Base-by-base conservation (phyloP, 2,329 filamentous ascomycete genomes). In the Grosmannia huntii region DNA sequence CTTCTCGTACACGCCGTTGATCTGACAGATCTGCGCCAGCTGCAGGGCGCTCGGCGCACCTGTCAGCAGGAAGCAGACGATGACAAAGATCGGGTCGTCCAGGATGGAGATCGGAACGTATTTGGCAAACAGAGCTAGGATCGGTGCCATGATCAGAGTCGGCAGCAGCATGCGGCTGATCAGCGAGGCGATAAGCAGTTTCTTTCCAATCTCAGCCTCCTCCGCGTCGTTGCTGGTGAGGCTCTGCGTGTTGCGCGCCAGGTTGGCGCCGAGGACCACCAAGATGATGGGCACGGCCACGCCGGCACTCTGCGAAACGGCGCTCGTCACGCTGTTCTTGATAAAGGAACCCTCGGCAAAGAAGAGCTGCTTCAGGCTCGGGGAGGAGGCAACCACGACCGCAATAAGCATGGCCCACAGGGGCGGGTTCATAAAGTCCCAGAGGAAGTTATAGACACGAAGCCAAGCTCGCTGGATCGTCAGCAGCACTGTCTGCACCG, bases 381-480 rank as follows among this genome's bases (percentile, higher is more conserved):
- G 94, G 6, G 96, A 82, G 0, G 90, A 95, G 3, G 94, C 94
- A 6, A 99, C 88, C 55, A 96, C 73, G 52, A 97, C 85, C n/a
- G 94, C 89, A 46, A 85, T 76, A 38, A 97, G 75, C 94, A 99
- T 97, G 33, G 94, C 91, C 90, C 91, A 97, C 28, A 99, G 83
- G 0, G 94, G 94, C 49, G 94, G 92, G 72, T 97, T 97, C 92
- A 99, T 97, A 70, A 96, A 96, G 53, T 88, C 87, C 87, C 88
- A 94, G 14, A 91, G 69, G 56, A 90, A 90, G 54, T 72, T 73
- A 64, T 81, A 72, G 64, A 89, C 62, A 69, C 80, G 70, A 64
- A 65, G 69, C 51, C 69, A 73, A 21, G 73, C 64, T 12, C 59
- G 63, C 54, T 68, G 66, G 9, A 72, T 16, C 49, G 65, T 65